Base-by-base conservation (phyloP, 345 rosid genomes). In the Hypericum androsaemum region DNA sequence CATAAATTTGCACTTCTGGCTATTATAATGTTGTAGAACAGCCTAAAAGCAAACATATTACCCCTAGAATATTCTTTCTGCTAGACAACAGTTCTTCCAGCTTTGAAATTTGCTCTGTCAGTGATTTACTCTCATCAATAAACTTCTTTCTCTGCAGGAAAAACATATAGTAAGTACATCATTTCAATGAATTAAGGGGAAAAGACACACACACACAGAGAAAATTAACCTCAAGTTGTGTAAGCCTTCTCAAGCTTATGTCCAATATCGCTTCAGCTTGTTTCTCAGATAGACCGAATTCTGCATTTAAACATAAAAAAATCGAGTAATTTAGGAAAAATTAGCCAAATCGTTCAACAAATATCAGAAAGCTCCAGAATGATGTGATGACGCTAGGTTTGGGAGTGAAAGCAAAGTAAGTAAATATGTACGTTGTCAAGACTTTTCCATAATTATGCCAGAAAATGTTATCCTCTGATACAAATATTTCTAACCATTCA, bases 231-330 rank as follows among this genome's bases (percentile, higher is more conserved):
- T 90, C 98, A 54, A 87, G 95, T 66, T 72, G 76, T 65, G 74
- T 79, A 52, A 90, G 79, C 56, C 96, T 70, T 76, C 95, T 66
- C 50, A 90, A 74, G 67, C 72, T 84, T 49, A 90, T 90, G 70
- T 81, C 96, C 65, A 90, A 64, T 60, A 90, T 69, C 52, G 95
- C 95, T 7, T 90, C 92, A 58, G 95, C 92, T 79, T 90, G 96
- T 60, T 85, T 87, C 58, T 72, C 89, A 57, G 98, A 90, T 36
- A 90, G 80, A 63, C 68, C 62, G 67, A 75, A 84, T 60, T 72
- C 95, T 90, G 77, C 63, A 67, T 51, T 7, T 56, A 22, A 39
- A 5, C 22, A 63, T 50, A 5, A 17, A 38, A 9, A 37, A 51
- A 47, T 8, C 12, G 16, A 8, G 11, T 12, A 12, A 45, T 12